Evolutionary conservation across 2,329 filamentous ascomycete genomes (phyloP), one percentile per base, ranked within the genome.

Genomic region (Epichloe elymi): DNA sequence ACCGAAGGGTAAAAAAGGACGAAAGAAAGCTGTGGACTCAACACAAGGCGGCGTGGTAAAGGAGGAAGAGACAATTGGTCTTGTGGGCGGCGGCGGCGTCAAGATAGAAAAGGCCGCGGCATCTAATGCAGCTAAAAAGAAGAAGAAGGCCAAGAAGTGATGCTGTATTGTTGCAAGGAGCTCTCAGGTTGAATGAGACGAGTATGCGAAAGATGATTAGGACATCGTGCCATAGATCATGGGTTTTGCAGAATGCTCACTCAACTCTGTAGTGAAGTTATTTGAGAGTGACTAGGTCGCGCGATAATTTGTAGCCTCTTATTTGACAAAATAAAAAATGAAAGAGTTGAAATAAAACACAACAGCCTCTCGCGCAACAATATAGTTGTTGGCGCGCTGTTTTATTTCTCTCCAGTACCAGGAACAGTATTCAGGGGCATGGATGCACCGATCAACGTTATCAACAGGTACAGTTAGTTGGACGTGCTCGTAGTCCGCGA

Each of bases 1-100:
- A 46, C 89, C 90, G 7, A 95, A 93, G 72, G 89, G 89, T 5
- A 89, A 86, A 73, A 73, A 95, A 75, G 87, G 88, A 51, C 91
- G 88, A 75, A 85, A 89, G 76, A 85, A 85, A 70, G 83, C 81
- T 4, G 74, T 76, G 54, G 86, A 88, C 58, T 72, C 83, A 40
- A 96, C 88, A 8, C 93, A 97, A 66, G 93, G 93, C 54, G 91
- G 90, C 46, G 70, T 84, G 12, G 86, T 88, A 20, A 82, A 76
- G 59, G 87, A 90, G 56, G 84, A 86, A 64, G 81, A 76, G 73
- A 85, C 73, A 52, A 70, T 81, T 57, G 80, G 79, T 56, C 68
- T 84, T 12, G 79, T 79, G 3, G 80, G 80, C 30, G 80, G 80
- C 4, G 80, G 78, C 1, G 80, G 79, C 14, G 78, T 83, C 52